Conservation (phyloP, 1,284 basidiomycete species). For the Papiliotrema fonsecae region DNA sequence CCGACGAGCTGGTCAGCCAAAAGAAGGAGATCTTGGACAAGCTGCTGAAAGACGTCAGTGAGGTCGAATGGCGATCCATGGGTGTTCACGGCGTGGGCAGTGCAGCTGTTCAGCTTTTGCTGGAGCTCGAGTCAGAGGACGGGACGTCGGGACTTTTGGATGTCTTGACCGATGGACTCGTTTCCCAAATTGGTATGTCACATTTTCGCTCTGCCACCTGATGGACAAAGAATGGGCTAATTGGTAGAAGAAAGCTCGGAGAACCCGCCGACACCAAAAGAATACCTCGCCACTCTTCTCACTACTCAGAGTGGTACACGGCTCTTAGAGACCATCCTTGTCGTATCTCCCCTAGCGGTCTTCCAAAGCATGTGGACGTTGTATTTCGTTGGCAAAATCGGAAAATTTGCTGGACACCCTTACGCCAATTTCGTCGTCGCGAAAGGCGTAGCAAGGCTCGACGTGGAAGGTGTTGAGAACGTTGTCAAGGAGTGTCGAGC, state of each 20-base stretch:
- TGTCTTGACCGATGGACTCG: slow-evolving; percentile 69
- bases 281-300: slow-evolving; percentile 62
- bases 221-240: not conserved
- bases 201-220: no score
- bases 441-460: slow-evolving; percentile 62
- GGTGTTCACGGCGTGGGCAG: slow-evolving; percentile 76
- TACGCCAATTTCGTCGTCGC: slow-evolving; percentile 88
- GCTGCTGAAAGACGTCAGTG: slow-evolving; percentile 56
- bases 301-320: slow-evolving; percentile 82
- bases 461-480: slow-evolving; percentile 56
- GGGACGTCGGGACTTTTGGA: slow-evolving; percentile 69
- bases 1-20: slow-evolving; percentile 54
- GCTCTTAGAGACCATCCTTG: slow-evolving; percentile 71
- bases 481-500: slow-evolving; percentile 58
- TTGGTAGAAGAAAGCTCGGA: not conserved
- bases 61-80: slow-evolving; percentile 73
- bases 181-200: slow-evolving; percentile 58
- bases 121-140: slow-evolving; percentile 4
- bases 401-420: slow-evolving; percentile 71
- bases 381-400: slow-evolving; percentile 68
- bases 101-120: slow-evolving; percentile 65
- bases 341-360: slow-evolving; percentile 57
- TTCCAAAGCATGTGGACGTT: slow-evolving; percentile 68
- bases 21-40: slow-evolving; percentile 56
- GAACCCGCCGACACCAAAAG: slow-evolving; percentile 17